Evolutionary conservation across 2,329 filamentous ascomycete genomes (phyloP), one percentile per base, ranked within the genome.

Genomic region (Neocatenulostroma microsporum): DNA sequence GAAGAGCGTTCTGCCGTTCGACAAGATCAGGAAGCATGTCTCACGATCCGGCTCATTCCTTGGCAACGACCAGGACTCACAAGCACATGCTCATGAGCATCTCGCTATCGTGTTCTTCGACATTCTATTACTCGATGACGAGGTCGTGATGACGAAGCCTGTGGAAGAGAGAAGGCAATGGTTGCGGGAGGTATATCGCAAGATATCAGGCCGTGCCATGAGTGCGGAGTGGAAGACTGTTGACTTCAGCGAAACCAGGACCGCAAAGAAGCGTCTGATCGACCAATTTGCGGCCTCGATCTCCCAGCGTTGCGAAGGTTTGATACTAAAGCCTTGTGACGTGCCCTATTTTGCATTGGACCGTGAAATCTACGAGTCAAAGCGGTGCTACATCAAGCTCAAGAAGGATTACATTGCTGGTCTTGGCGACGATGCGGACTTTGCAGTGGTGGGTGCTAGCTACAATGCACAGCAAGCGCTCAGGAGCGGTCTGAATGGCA

Each of bases 391-490:
- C 55, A 84, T 94, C 52, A 94, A 94, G 61, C 61, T 94, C 26
- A 94, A 94, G 60, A 86, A 86, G 51, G 84, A 91, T 52, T 94
- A 93, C 50, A 74, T 94, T 24, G 69, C 73, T 18, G 77, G 77
- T 3, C 76, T 89, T 54, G 85, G 86, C 1, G 87, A 93, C 42
- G 76, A 86, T 20, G 83, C 83, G 8, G 88, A 94, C 56, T 84
- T 94, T 54, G 80, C 82, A 2, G 70, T 89, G 2, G 66, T 94
- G 3, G 87, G 84, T 0, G 87, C 77, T 5, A 76, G 76, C 13
- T 87, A 82, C 48, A 74, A 86, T 46, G 63, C 80, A 3, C 64
- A 69, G 33, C 74, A 77, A 43, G 82, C 80, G 6, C 69, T 67
- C 30, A 64, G 69, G 6, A 72, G 76, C 31, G 60, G 64, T 4